A percentile compares a stretch with the other conserved stretches of the same genome.
These are phyloP conservation scores for Exophiala mesophila DNA, from an alignment of 2,329 filamentous ascomycete genomes.

Conservation along the genomic window DNA sequence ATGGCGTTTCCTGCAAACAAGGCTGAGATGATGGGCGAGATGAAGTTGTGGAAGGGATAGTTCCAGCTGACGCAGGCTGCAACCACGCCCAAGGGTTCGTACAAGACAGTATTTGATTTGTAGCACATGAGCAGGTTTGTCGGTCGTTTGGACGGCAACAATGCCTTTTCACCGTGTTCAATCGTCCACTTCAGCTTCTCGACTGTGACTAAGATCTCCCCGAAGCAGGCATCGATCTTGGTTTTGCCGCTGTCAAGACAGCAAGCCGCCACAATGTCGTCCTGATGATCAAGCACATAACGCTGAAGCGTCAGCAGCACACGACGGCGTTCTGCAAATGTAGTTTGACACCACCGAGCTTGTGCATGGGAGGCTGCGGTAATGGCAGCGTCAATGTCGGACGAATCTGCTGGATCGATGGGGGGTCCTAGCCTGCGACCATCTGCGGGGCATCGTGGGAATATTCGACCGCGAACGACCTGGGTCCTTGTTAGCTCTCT, in stretches of 20 bases:
- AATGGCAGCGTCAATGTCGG: conserved; percentile 74
- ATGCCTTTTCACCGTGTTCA: conserved; percentile 76
- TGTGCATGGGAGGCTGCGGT: conserved; percentile 71
- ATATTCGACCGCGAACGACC: conserved; percentile 20
- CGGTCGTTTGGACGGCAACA: conserved; percentile 66
- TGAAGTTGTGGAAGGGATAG: conserved; percentile 91
- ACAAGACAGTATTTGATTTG: conserved; percentile 84
- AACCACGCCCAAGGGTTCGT: conserved; percentile 89
- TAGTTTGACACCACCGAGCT: conserved; percentile 68
- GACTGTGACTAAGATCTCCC: conserved; percentile 87
- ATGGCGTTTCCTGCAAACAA: conserved; percentile 90
- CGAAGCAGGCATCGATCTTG: conserved; percentile 86
- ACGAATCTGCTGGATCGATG: conserved; percentile 67
- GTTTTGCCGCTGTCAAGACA: conserved; percentile 96
- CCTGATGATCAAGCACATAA: conserved; percentile 77
- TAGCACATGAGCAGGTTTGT: conserved; percentile 94
- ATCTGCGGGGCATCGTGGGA: conserved; percentile 66
- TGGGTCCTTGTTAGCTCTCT: too few species aligned
- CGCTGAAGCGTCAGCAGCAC: conserved; percentile 77
- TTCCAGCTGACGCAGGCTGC: conserved; percentile 96
- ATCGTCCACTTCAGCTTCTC: conserved; percentile 97
- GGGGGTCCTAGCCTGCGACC: conserved; percentile 63
- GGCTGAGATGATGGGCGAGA: conserved; percentile 83
- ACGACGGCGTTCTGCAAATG: conserved; percentile 68
- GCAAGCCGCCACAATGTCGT: conserved; percentile 76